Evolutionary conservation across 495 filamentous ascomycete genomes (phyloP).

Genomic region (Geopyxis carbonaria): DNA sequence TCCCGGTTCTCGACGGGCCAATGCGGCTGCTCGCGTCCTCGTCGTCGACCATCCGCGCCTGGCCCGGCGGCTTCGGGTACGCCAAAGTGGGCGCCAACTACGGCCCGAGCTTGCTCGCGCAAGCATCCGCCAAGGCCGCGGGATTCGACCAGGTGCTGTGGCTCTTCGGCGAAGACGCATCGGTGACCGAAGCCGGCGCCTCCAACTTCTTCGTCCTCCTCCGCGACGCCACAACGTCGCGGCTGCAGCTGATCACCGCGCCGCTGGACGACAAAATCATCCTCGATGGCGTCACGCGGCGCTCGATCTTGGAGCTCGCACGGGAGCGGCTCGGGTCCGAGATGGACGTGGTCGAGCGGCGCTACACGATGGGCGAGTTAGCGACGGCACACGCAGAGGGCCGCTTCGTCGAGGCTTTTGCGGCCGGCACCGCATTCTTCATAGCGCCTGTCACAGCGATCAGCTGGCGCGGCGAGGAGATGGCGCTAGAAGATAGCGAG

Average conservation of each 20-base stretch:
- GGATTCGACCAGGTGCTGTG: conserved; percentile 86
- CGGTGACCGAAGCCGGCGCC: conserved; percentile 82
- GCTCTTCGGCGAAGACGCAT: conserved; percentile 58
- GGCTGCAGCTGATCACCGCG: conserved; percentile 62
- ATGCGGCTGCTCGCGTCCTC: conserved; percentile 61
- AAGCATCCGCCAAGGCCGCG: conserved; percentile 46
- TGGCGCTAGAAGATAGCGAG: conserved; percentile 33
- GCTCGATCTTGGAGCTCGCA: conserved; percentile 59
- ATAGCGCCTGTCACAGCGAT: conserved; percentile 58
- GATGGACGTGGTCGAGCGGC: conserved; percentile 58
- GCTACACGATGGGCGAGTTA: conserved; percentile 66
- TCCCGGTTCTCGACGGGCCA: conserved; percentile 42
- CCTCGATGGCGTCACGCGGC: conserved; percentile 65
- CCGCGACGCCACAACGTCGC: conserved; percentile 46
- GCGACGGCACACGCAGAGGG: conserved; percentile 56
- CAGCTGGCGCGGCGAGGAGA: conserved; percentile 50
- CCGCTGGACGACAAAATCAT: conserved; percentile 67
- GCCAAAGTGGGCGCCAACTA: conserved; percentile 91
- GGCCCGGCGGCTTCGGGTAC: conserved; percentile 82
- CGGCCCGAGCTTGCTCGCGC: conserved; percentile 60
- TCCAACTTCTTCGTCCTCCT: conserved; percentile 83
- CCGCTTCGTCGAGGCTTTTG: conserved; percentile 67
- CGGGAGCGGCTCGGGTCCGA: conserved; percentile 42
- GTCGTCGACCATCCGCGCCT: conserved; percentile 68
- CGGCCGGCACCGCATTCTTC: conserved; percentile 80